Evolutionary conservation across 1,284 basidiomycete species (phyloP), one percentile per base, ranked within the genome.

Genomic region (Cutaneotrichosporon spelunceum): DNA sequence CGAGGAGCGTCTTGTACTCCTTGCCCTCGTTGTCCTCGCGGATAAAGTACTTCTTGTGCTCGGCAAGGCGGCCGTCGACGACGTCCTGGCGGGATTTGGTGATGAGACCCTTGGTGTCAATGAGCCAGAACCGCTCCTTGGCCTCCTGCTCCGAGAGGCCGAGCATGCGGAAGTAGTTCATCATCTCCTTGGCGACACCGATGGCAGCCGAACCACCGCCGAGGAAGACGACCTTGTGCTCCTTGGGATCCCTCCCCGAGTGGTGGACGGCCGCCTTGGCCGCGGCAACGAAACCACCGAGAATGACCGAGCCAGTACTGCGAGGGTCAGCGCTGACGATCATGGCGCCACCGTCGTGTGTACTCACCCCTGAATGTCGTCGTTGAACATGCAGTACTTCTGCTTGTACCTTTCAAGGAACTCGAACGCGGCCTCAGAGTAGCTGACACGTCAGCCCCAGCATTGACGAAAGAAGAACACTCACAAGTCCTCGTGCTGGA

Each of bases 401-500:
- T 86, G 75, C 61, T 89, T 85, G 81, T 88, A 92, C 53, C 85
- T 81, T 29, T 87, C 83, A 42, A 94, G 85, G 78, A 91, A 93
- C 60, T 84, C 80, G 81, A 93, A 94, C 0, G 91, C 91, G 66
- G 90, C 87, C 68, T 92, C 88, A 2, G 89, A 91, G 49, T 89
- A 87, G 65, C 64, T 65, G 24, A 47, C 14, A 24, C 10, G 29
- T 52, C 50, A 52, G 50, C 50, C 19, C 26, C 26, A 10, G 19
- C 14, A 14, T 27, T 30, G 48, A 23, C 16, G 14, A 24, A 26
- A 26, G 23, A 47, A 26, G 23, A 11, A 10, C 19, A 65, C 64
- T 65, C 64, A 65, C 58, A 92, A 92, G 80, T 92, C 90, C 85
- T 96, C 93, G 72, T 95, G 95, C 79, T 96, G 93, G 60, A 95